Percentiles rank a stretch among this genome's conserved stretches.
Evolutionary conservation across 305 asterid genomes (phyloP).

Genomic region (Coffea humblotiana): DNA sequence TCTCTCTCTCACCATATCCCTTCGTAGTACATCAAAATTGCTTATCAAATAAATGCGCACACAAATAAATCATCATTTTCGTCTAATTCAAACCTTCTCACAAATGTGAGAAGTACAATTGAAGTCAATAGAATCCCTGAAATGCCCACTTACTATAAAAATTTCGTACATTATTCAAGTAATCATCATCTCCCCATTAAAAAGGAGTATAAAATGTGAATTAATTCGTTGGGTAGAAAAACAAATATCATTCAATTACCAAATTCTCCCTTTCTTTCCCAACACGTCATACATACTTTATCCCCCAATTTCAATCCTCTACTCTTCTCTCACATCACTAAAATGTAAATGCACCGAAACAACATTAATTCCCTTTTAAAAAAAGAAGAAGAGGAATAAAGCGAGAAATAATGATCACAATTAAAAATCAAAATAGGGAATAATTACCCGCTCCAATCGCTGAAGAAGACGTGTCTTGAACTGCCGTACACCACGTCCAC

Average conservation of each 20-base stretch:
- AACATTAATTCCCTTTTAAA: neutral
- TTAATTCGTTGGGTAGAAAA: too few relatives aligned
- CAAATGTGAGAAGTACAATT: too few relatives aligned
- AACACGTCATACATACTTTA: neutral
- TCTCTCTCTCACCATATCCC: too few relatives aligned
- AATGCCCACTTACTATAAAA: neutral
- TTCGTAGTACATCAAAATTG: too few relatives aligned
- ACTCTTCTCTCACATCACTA: too few relatives aligned
- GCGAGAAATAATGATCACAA: neutral
- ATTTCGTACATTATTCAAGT: too few relatives aligned
- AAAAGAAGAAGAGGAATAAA: neutral
- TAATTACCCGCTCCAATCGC: slow-evolving; percentile 78
- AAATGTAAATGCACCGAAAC: neutral
- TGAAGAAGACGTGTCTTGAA: slow-evolving; percentile 94
- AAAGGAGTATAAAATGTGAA: neutral
- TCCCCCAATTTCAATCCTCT: neutral
- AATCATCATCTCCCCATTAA: neutral
- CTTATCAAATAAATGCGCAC: too few relatives aligned
- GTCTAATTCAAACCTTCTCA: too few relatives aligned
- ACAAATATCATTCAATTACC: neutral
- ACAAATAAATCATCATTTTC: too few relatives aligned
- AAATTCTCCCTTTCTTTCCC: neutral
- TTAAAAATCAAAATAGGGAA: neutral
- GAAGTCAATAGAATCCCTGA: too few relatives aligned
- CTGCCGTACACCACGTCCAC: slow-evolving; percentile 98